Percentiles rank a stretch among this genome's conserved stretches.
These are phyloP conservation scores for Solanum verrucosum DNA, from an alignment of 257 asterid species.

Conservation along the genomic window DNA sequence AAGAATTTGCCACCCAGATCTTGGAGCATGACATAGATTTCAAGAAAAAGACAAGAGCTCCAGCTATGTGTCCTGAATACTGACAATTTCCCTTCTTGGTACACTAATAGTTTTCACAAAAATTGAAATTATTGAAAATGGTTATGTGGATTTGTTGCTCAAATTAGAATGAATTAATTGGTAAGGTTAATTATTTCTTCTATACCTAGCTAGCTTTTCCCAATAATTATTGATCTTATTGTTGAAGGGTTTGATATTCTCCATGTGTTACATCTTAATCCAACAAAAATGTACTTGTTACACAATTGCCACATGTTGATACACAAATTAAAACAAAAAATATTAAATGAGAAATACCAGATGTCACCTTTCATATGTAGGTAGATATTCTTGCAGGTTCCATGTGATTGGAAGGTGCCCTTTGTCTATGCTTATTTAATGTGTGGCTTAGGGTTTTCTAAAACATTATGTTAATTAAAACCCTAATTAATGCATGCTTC, in stretches of 20 bases:
- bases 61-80: conserved; percentile 18
- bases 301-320: not conserved
- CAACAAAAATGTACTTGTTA: conserved; percentile 1
- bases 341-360: not conserved
- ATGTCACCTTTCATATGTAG: not conserved
- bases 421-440: not conserved
- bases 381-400: conserved; percentile 2
- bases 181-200: not conserved
- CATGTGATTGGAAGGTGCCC: conserved; percentile 1
- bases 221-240: not conserved
- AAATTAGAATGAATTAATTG: not conserved
- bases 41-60: conserved; percentile 36
- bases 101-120: conserved; percentile 5
- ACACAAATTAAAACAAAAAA: not conserved
- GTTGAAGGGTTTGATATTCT: not conserved
- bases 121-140: not conserved
- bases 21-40: conserved; percentile 40
- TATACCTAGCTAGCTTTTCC: not conserved
- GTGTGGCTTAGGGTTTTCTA: not conserved
- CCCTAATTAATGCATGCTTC: not conserved
- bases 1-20: conserved; percentile 38
- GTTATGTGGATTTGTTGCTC: not conserved
- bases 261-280: not conserved
- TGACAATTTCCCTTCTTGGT: conserved; percentile 22
- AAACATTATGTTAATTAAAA: not conserved